Base-by-base conservation (phyloP, 441 rosid genomes). In the Erodium texanum region DNA sequence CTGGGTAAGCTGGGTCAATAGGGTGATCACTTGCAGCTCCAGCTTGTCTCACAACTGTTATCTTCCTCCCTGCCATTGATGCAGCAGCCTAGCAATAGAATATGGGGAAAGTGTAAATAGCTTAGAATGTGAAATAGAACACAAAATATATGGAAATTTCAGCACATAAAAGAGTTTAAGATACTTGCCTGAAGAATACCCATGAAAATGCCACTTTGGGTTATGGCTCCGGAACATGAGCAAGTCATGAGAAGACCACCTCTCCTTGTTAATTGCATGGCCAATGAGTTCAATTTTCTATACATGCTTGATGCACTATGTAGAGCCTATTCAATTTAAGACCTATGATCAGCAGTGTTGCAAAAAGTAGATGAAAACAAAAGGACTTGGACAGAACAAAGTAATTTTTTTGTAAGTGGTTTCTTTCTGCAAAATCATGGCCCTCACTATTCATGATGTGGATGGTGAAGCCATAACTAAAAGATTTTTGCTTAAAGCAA, bases 161-260 rank as follows among this genome's bases (percentile, higher is more conserved):
- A 50, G 19, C 56, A 50, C 1, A 20, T n/a, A 50, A 59, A 23
- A 23, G 0, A 5, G 27, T 59, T 5, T 9, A 22, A 59, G 32
- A 9, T 18, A 50, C 84, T 76, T 78, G 76, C 93, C 88, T 89
- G 89, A 32, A 89, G 92, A 73, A 82, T 75, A 15, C 82, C 83
- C 75, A 86, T 63, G 85, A 90, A 85, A 73, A 66, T 81, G 10
- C 98, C 93, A 58, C 98, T 93, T 75, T 85, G 92, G 15, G 98
- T 88, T 90, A 90, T 87, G 7, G 97, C 96, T 75, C 98, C 97
- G 2, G 97, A 93, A 79, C 97, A 93, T n/a, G 97, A 90, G 64
- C 96, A 92, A 18, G 96, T 89, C 96, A 92, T 92, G 74, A 88
- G 83, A 74, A 93, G 86, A 45, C 98, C 94, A 6, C 94, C 97